phyloP scores from a whole-genome alignment of 75 land plant species.

The Ceratopteris richardii region DNA sequence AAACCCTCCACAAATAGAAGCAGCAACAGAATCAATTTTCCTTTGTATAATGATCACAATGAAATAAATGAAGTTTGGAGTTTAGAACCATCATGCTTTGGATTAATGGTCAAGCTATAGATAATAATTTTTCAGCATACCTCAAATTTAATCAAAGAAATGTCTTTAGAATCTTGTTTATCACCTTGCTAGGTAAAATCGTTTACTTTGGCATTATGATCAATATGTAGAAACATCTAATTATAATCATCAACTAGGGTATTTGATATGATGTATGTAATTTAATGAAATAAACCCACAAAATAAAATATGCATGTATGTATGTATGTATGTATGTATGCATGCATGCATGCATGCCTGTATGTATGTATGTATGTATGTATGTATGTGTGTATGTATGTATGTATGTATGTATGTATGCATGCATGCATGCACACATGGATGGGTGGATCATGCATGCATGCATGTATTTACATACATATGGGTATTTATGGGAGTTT shows the following conservation, averaged over 20 bases:
- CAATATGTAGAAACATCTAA: background rate
- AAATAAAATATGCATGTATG: background rate
- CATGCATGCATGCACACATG: too few relatives aligned
- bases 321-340: background rate
- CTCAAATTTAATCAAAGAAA: too few relatives aligned
- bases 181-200: background rate
- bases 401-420: background rate
- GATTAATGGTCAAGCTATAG: too few relatives aligned
- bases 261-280: background rate
- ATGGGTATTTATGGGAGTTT: too few relatives aligned
- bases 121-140: too few relatives aligned
- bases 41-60: too few relatives aligned
- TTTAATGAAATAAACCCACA: background rate
- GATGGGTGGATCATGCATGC: too few relatives aligned
- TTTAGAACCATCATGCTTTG: too few relatives aligned
- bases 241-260: background rate
- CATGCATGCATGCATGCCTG: background rate
- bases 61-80: too few relatives aligned
- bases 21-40: too few relatives aligned
- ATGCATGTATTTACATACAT: too few relatives aligned
- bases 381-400: slow-evolving; percentile 1
- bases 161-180: background rate
- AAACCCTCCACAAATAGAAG: too few relatives aligned
- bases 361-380: background rate
- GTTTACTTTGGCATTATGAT: background rate